A percentile compares a stretch with the other conserved stretches of the same genome.
Evolutionary conservation across 768 basidiomycete genomes (phyloP).

Genomic region (Boletus reticuloceps): DNA sequence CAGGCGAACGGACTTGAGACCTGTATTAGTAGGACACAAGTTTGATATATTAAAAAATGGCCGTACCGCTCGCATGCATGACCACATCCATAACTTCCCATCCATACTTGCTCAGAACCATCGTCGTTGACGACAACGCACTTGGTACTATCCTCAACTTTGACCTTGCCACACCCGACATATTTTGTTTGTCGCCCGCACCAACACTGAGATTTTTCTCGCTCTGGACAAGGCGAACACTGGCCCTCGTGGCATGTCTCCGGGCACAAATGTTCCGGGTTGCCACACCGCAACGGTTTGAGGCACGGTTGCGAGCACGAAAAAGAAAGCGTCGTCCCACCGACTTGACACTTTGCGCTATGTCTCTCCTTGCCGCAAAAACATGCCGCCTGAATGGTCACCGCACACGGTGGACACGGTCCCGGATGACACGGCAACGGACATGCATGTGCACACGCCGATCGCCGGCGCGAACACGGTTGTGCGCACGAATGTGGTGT

Average conservation of each 20-base stretch:
- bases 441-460: constrained; percentile 76
- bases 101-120: constrained; percentile 53
- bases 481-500: constrained; percentile 78
- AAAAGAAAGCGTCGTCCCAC: constrained; percentile 32
- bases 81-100: constrained; percentile 63
- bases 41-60: neutral
- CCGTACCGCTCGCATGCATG: constrained; percentile 55
- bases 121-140: constrained; percentile 26
- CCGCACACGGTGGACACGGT: constrained; percentile 91
- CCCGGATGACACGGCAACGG: constrained; percentile 89
- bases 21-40: neutral
- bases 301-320: constrained; percentile 40
- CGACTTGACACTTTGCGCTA: constrained; percentile 43
- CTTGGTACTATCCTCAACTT: constrained; percentile 36
- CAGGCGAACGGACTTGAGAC: constrained; percentile 64
- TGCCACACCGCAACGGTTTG: constrained; percentile 58
- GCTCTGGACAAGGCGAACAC: constrained; percentile 63
- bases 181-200: constrained; percentile 68
- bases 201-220: constrained; percentile 63
- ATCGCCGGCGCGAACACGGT: constrained; percentile 59
- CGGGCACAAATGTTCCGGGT: constrained; percentile 62
- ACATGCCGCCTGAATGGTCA: constrained; percentile 75
- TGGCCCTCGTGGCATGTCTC: constrained; percentile 72
- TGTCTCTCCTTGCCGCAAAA: constrained; percentile 64
- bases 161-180: constrained; percentile 67